Evolutionary conservation across 768 basidiomycete genomes (phyloP), one percentile per base, ranked within the genome.

Genomic region (Amanita phalloides): DNA sequence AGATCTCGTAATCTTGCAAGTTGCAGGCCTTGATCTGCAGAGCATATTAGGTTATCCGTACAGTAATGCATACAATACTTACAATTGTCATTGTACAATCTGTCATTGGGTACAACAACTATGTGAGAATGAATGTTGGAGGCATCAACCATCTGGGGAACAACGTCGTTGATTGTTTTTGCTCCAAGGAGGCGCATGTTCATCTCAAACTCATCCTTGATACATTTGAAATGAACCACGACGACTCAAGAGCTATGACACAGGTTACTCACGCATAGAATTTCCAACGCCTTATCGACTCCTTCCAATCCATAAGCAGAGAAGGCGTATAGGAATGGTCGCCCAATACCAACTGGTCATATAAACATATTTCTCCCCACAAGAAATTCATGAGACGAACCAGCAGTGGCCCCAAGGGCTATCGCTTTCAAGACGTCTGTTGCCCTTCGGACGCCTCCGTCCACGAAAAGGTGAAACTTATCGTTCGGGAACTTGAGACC

Each of bases 121-220:
- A 82, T 65, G 60, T 91, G 91, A 23, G 73, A 65, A 48, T 72
- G 70, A 28, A 95, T 67, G 48, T 81, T 84, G 1, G 79, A 77
- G 10, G 82, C 81, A 56, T 97, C 91, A 6, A 98, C 90, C 94
- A 98, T 94, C 41, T 81, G 79, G 0, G 87, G 89, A 0, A 82
- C 79, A 51, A 98, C 70, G 32, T 97, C 90, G 49, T 75, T 76
- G 41, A 98, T 64, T 0, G 78, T 86, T 3, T 75, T 80, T 0
- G 93, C 93, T 6, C 95, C 95, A 26, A 99, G 67, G 1, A 98
- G 73, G 13, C 94, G 84, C 79, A 97, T 77, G 67, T 95, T 93
- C 95, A 98, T 97, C 72, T 94, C 90, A 59, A 99, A 91, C 66
- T 99, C 95, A 58, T 94, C 90, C 91, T 97, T 61, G 7, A 54